phyloP scores from a whole-genome alignment of 2,329 filamentous ascomycete genomes.

The Golovinomyces cichoracearum region DNA sequence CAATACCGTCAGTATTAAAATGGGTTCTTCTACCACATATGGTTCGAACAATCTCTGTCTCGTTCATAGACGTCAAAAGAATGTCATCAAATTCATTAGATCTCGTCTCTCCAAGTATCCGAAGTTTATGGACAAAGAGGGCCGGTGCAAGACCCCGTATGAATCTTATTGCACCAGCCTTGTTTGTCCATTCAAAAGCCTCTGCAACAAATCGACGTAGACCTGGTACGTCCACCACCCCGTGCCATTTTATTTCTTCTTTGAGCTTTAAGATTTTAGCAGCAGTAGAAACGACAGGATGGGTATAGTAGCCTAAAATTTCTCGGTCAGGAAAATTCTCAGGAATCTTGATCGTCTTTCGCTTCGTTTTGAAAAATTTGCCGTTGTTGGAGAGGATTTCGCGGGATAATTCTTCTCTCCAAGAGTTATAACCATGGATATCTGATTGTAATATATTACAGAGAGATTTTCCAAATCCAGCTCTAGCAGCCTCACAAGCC shows the following conservation, averaged over 20 bases:
- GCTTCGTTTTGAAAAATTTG: conserved; percentile 51
- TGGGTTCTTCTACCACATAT: conserved; percentile 46
- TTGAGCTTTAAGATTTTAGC: conserved; percentile 29
- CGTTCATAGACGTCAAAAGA: conserved; percentile 19
- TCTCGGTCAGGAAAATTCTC: conserved; percentile 56
- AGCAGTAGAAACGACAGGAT: conserved; percentile 50
- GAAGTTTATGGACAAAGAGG: conserved; percentile 38
- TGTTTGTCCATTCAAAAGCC: conserved; percentile 65
- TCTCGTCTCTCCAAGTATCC: conserved; percentile 18
- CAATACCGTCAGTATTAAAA: conserved; percentile 44
- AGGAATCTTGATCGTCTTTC: conserved; percentile 49
- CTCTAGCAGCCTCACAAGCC: conserved; percentile 69
- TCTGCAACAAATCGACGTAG: conserved; percentile 52
- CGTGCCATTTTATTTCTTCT: conserved; percentile 31
- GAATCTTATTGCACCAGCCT: conserved; percentile 59
- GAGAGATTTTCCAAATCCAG: conserved; percentile 57
- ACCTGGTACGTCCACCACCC: conserved; percentile 34
- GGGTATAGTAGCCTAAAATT: conserved; percentile 64
- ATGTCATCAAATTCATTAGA: conserved; percentile 14
- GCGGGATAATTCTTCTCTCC: conserved; percentile 45
- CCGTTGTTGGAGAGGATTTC: conserved; percentile 67
- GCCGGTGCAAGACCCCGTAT: conserved; percentile 55
- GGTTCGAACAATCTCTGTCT: conserved; percentile 31
- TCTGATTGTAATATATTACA: conserved; percentile 39
- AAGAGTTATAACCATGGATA: conserved; percentile 31